Evolutionary conservation across 2,329 filamentous ascomycete species (phyloP).

Genomic region (Neopestalotiopsis clavispora): DNA sequence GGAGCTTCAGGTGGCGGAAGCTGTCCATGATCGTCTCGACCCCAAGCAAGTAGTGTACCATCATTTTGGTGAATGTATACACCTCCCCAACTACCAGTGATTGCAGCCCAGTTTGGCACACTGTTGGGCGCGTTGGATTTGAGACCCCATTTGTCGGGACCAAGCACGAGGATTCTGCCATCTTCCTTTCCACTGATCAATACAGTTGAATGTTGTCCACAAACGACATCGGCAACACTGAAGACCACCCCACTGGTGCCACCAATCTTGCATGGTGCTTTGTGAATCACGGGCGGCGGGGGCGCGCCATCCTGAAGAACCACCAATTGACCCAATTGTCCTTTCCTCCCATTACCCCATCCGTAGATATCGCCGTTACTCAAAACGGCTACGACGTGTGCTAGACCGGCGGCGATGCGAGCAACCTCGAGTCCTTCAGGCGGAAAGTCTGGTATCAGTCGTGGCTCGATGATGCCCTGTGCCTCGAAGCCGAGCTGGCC

Average conservation of each 20-base stretch:
- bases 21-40: slow-evolving; percentile 84
- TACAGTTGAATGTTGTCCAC: slow-evolving; percentile 86
- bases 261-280: slow-evolving; percentile 29
- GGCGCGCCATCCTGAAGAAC: slow-evolving; percentile 20
- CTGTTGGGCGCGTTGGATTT: slow-evolving; percentile 59
- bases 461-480: slow-evolving; percentile 25
- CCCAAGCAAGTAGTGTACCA: slow-evolving; percentile 73
- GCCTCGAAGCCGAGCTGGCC: slow-evolving; percentile 68
- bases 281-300: slow-evolving; percentile 16
- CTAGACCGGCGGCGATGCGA: slow-evolving; percentile 75
- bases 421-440: slow-evolving; percentile 61
- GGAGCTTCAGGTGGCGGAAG: slow-evolving; percentile 69
- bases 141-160: slow-evolving; percentile 76
- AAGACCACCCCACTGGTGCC: slow-evolving; percentile 66
- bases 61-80: slow-evolving; percentile 72
- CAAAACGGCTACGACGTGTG: slow-evolving; percentile 76
- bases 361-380: slow-evolving; percentile 80
- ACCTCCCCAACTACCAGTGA: slow-evolving; percentile 82
- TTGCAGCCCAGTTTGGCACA: slow-evolving; percentile 65
- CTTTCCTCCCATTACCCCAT: slow-evolving; percentile 88
- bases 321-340: slow-evolving; percentile 72
- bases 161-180: slow-evolving; percentile 71
- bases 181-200: slow-evolving; percentile 60
- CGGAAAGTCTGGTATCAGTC: slow-evolving; percentile 66
- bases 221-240: slow-evolving; percentile 68